A percentile compares a stretch with the other conserved stretches of the same genome.
Evolutionary conservation across 768 basidiomycete species (phyloP).

Genomic region (Boletus subparvulus): DNA sequence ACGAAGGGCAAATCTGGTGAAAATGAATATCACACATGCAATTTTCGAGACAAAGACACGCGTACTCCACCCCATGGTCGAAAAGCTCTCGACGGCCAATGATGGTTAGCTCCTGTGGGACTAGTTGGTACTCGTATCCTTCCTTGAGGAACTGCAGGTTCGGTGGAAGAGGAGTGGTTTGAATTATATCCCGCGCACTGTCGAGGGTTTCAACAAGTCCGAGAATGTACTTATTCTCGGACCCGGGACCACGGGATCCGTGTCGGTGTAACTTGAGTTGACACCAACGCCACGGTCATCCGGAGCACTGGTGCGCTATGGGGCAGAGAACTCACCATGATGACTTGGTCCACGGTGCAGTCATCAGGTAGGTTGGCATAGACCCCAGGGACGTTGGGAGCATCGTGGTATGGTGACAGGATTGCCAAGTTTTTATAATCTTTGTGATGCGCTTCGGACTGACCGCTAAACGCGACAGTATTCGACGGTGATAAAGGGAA

Average conservation of each 20-base stretch:
- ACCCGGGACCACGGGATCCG: slow-evolving; percentile 39
- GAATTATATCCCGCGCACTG: slow-evolving; percentile 22
- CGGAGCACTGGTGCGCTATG: not conserved
- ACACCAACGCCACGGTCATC: not conserved
- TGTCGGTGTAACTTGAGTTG: slow-evolving; percentile 40
- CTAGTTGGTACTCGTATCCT: slow-evolving; percentile 36
- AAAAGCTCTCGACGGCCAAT: slow-evolving; percentile 40
- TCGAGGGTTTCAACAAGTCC: slow-evolving; percentile 35
- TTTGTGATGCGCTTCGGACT: not conserved
- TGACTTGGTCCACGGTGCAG: slow-evolving; percentile 40
- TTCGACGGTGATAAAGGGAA: not conserved
- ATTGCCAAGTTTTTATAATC: slow-evolving; percentile 29
- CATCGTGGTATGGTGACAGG: slow-evolving; percentile 38
- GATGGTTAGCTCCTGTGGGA: slow-evolving; percentile 37
- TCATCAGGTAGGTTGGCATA: slow-evolving; percentile 34
- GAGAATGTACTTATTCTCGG: slow-evolving; percentile 33
- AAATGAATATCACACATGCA: not conserved
- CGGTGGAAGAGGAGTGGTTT: slow-evolving; percentile 31
- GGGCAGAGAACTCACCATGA: slow-evolving; percentile 29
- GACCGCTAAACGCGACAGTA: not conserved
- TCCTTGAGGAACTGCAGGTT: slow-evolving; percentile 38
- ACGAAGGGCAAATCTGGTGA: slow-evolving; percentile 21
- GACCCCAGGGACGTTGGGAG: slow-evolving; percentile 30
- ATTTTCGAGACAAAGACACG: not conserved
- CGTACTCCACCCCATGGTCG: slow-evolving; percentile 40